Base-by-base conservation (phyloP, 2,329 filamentous ascomycete genomes). In the Cytospora piceae region DNA sequence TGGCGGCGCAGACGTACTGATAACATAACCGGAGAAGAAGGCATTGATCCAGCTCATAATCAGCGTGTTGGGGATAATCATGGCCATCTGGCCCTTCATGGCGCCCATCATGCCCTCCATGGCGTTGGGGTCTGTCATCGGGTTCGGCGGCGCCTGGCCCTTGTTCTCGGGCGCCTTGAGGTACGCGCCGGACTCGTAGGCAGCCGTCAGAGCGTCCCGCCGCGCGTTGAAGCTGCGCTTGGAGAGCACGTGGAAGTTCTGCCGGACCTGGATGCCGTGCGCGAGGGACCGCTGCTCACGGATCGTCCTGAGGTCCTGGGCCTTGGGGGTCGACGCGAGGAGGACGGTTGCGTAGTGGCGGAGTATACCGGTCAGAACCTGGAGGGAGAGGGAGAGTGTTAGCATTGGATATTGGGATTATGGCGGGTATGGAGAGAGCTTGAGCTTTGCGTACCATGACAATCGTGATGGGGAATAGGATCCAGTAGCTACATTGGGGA, bases 51-150 rank as follows among this genome's bases (percentile, higher is more conserved):
- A 99, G 71, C 94, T 95, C 95, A 99, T 99, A 72, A 99, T 99
- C 76, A 99, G 80, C 7, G 94, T 98, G 79, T 99, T 97, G 58
- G 95, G 95, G 66, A 99, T 93, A 82, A 99, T 98, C 95, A 98
- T 99, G 70, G 95, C 94, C 91, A 99, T 97, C 76, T 99, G 97
- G 65, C 94, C 94, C 86, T 99, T 99, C 92, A 99, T 96, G 93
- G 97, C 97, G 71, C 95, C 94, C 95, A 99, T 99, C 95, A 99
- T 99, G 71, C 94, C 94, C 76, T 99, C 96, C 95, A 99, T 99
- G 66, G 92, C 93, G 57, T 90, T 90, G 27, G 96, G 96, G 77
- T 99, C 95, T 14, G 90, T 92, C 87, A 99, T 93, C 4, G 95
- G 95, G 79, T 98, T 99, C 46, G 92, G 88, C 24, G 93, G 90